These are phyloP conservation scores for Isabelozyma pseudorhagii DNA, from an alignment of 805 yeast species.

Conservation along the genomic window DNA sequence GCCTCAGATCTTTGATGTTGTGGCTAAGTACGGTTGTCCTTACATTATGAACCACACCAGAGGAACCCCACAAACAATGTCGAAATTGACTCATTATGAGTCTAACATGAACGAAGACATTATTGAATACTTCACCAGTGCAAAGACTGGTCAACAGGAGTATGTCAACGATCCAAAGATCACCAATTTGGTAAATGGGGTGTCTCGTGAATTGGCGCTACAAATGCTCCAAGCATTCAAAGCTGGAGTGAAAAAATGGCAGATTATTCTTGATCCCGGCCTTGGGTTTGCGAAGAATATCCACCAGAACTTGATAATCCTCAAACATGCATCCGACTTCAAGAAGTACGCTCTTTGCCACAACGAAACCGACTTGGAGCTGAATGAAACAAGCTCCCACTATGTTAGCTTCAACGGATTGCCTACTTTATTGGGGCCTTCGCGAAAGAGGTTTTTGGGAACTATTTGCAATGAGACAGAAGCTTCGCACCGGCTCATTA, in stretches of 20 bases:
- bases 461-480: conserved; percentile 54
- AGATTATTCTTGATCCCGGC: conserved; percentile 90
- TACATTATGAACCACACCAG: conserved; percentile 82
- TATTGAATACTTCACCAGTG: conserved; percentile 33
- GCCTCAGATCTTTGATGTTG: conserved; percentile 57
- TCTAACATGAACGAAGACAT: conserved; percentile 33
- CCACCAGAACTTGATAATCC: conserved; percentile 64
- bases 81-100: conserved; percentile 51
- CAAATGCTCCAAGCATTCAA: conserved; percentile 55
- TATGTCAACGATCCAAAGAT: conserved; percentile 11
- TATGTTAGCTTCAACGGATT: conserved; percentile 49
- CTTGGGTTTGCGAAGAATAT: conserved; percentile 89
- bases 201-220: conserved; percentile 61
- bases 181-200: conserved; percentile 47
- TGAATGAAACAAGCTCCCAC: conserved; percentile 7
- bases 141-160: conserved; percentile 19
- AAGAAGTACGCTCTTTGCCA: conserved; percentile 45
- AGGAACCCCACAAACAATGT: conserved; percentile 79
- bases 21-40: conserved; percentile 70
- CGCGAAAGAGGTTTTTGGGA: conserved; percentile 86
- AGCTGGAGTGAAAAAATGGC: conserved; percentile 82
- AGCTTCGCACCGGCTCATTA: conserved; percentile 64
- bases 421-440: conserved; percentile 80
- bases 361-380: conserved; percentile 11
- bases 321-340: conserved; percentile 48